Conservation (phyloP, 768 basidiomycete species). For the Serendipita sp. region DNA sequence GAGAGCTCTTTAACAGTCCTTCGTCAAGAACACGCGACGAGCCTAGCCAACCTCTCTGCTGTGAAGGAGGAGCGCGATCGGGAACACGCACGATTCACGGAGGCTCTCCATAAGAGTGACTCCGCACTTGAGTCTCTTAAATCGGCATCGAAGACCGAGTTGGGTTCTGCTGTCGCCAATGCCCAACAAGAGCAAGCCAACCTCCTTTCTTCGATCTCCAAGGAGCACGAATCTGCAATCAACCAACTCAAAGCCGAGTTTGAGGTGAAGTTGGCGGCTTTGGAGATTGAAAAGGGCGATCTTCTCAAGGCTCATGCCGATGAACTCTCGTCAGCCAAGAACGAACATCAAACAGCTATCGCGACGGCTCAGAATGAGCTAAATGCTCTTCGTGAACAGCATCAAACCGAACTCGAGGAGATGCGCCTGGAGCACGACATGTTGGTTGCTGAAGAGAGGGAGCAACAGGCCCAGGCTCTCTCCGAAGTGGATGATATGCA, state of each 20-base stretch:
- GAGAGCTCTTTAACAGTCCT: neutral
- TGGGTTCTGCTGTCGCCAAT: slow-evolving; percentile 21
- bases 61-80: slow-evolving; percentile 1
- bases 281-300: slow-evolving; percentile 14
- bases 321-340: slow-evolving; percentile 23
- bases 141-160: slow-evolving; percentile 29
- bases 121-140: slow-evolving; percentile 25
- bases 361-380: slow-evolving; percentile 26
- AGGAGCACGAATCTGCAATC: slow-evolving; percentile 34
- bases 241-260: slow-evolving; percentile 40
- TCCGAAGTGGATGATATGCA: slow-evolving; percentile 36
- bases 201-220: neutral
- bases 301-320: slow-evolving; percentile 29
- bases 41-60: slow-evolving; percentile 3
- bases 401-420: slow-evolving; percentile 23
- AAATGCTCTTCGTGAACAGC: slow-evolving; percentile 21
- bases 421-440: slow-evolving; percentile 19
- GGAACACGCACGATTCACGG: slow-evolving; percentile 1
- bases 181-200: slow-evolving; percentile 14
- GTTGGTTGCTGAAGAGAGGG: slow-evolving; percentile 30
- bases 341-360: slow-evolving; percentile 33
- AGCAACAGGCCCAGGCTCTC: slow-evolving; percentile 26
- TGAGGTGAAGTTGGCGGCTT: slow-evolving; percentile 33
- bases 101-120: neutral
- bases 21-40: slow-evolving; percentile 9